phyloP scores from a whole-genome alignment of 2,329 filamentous ascomycete species.

The Sphaerulina vaccinii region DNA sequence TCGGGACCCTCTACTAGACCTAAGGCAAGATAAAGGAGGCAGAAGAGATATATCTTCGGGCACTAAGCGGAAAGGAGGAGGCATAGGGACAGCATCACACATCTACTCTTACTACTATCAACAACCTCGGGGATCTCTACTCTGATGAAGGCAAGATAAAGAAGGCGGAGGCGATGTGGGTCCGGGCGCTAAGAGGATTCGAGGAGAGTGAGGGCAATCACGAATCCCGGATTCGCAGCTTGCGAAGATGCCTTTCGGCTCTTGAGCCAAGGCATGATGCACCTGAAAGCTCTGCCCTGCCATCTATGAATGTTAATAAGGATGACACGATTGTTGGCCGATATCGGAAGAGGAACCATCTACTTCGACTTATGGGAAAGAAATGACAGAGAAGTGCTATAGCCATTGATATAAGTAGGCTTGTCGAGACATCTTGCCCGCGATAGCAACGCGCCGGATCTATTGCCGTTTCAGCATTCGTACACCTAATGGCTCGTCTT shows the following conservation, averaged over 20 bases:
- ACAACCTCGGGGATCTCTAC: not conserved
- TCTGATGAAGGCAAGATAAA: not conserved
- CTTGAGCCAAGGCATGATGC: not conserved
- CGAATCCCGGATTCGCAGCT: not conserved
- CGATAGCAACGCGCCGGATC: not conserved
- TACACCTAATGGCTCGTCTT: not conserved
- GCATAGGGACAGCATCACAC: not conserved
- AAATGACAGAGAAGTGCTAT: not conserved
- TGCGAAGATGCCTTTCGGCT: not conserved
- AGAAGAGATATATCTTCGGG: constrained; percentile 19
- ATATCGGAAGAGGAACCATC: not conserved
- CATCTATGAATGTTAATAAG: too few species aligned
- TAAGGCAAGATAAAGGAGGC: constrained; percentile 21
- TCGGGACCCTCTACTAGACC: constrained; percentile 13
- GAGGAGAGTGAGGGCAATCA: not conserved
- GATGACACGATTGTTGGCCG: not conserved
- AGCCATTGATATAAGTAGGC: not conserved
- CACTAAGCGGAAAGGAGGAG: not conserved
- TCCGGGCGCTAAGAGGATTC: not conserved
- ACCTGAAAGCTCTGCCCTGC: not conserved
- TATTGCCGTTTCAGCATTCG: not conserved
- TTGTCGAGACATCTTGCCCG: not conserved
- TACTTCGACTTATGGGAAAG: not conserved
- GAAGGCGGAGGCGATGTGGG: not conserved
- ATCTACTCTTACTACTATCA: not conserved